Base-by-base conservation (phyloP, 108 stramenopile genomes). In the Cyclotella cryptica region DNA sequence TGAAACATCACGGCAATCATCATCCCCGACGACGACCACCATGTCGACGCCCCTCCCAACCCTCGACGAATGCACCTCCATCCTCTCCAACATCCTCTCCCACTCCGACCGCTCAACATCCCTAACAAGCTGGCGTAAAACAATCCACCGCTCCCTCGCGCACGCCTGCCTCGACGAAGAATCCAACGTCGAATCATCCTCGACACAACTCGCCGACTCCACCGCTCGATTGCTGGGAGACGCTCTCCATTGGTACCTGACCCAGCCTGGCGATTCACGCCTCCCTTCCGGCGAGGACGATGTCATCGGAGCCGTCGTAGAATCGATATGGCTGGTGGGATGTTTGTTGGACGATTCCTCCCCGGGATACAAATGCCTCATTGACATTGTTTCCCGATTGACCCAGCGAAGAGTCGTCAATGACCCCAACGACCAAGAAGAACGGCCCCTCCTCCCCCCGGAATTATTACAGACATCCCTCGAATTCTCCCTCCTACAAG, bases 321-420 rank as follows among this genome's bases (percentile, higher is more conserved):
- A 79, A 42, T 65, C 71, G 22, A 39, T 79, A 44, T 79, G 78
- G 78, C 66, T 79, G 18, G 46, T 46, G 47, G 78, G 71, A 12
- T 72, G 78, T 61, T 24, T 79, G 14, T 49, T 79, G 52, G 77
- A 71, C 44, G 47, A 58, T 21, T 58, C 26, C 3, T 59, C 71
- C n/a, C 40, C 42, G 13, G 42, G 53, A 63, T 29, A 42, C 40
- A 27, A 26, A 44, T 13, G 2, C 24, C 9, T 29, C 3, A 11
- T 40, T 43, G 21, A 42, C 62, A 24, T 35, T 28, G 19, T 22
- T 42, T 24, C 27, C 28, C 15, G 24, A 39, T 10, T 42, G 35
- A 40, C 40, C 17, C 54, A 24, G 41, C 29, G 51, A 61, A 11
- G 22, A 24, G 27, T 28, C 57, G 46, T 47, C 55, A 4, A 0